These are phyloP conservation scores for Rhizopus microsporus DNA, from an alignment of 371 early-diverging fungal species.

Conservation along the genomic window DNA sequence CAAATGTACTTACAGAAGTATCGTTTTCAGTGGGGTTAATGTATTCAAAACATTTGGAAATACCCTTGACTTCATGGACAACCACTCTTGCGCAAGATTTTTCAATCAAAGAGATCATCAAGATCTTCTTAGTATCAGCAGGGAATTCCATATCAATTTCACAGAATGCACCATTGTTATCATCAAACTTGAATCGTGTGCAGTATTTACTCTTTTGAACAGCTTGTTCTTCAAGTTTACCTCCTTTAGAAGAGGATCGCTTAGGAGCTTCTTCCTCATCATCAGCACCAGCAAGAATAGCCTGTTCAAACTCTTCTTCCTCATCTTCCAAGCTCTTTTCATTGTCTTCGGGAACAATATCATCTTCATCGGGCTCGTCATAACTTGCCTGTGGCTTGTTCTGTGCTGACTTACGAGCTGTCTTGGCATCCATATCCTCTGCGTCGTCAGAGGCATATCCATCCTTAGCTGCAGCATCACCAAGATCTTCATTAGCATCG, in stretches of 20 bases:
- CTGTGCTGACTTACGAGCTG: constrained; percentile 55
- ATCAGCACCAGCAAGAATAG: constrained; percentile 51
- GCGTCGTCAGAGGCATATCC: constrained; percentile 57
- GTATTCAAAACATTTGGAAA: constrained; percentile 77
- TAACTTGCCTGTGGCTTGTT: constrained; percentile 72
- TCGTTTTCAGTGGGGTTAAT: constrained; percentile 79
- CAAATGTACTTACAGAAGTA: constrained; percentile 50
- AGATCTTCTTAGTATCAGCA: constrained; percentile 86
- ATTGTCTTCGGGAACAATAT: constrained; percentile 45
- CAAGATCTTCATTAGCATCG: constrained; percentile 55
- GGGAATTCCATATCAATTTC: constrained; percentile 84
- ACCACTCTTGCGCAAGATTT: constrained; percentile 66
- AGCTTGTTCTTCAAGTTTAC: constrained; percentile 30
- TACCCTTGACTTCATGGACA: constrained; percentile 86
- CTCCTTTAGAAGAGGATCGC: constrained; percentile 19
- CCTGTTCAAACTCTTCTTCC: constrained; percentile 57
- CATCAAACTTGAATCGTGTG: constrained; percentile 72
- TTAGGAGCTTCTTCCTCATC: constrained; percentile 60
- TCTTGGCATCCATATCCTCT: constrained; percentile 72
- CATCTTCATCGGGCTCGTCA: constrained; percentile 70
- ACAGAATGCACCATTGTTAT: constrained; percentile 70
- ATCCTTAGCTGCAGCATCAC: constrained; percentile 35
- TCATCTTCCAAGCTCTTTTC: constrained; percentile 55
- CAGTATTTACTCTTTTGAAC: constrained; percentile 64
- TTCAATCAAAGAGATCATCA: constrained; percentile 91